Conservation (phyloP, 441 rosid species). For the Brassica balearica region DNA sequence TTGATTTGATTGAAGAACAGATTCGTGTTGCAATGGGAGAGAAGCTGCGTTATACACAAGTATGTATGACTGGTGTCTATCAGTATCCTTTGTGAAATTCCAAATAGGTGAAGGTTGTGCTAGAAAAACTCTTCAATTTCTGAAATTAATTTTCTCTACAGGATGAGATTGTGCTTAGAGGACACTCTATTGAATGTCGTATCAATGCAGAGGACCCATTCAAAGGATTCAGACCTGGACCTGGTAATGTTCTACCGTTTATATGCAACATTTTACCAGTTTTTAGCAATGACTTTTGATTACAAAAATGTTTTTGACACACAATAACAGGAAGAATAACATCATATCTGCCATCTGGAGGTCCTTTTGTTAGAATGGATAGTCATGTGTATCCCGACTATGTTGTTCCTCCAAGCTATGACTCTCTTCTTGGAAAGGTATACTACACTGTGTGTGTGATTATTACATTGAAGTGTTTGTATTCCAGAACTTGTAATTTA, state of each 20-base stretch:
- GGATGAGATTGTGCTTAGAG: slow-evolving; percentile 95
- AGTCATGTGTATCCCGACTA: slow-evolving; percentile 97
- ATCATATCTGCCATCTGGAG: slow-evolving; percentile 95
- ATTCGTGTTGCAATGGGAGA: slow-evolving; percentile 96
- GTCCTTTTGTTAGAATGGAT: slow-evolving; percentile 98
- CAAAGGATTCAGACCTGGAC: slow-evolving; percentile 96
- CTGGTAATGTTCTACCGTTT: slow-evolving; percentile 55
- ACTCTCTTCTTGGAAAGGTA: slow-evolving; percentile 97
- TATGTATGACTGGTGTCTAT: slow-evolving; percentile 28
- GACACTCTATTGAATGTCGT: slow-evolving; percentile 99
- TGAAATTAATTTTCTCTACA: slow-evolving; percentile 40
- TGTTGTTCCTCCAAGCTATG: slow-evolving; percentile 98
- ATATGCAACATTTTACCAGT: slow-evolving; percentile 3
- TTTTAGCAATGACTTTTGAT: not conserved
- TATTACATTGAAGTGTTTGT: not conserved
- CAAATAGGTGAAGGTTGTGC: not conserved
- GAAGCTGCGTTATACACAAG: slow-evolving; percentile 88
- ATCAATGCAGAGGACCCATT: slow-evolving; percentile 98
- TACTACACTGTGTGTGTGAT: slow-evolving; percentile 22
- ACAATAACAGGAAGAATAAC: slow-evolving; percentile 82
- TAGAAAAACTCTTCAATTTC: slow-evolving; percentile 3
- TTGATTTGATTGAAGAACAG: slow-evolving; percentile 97
- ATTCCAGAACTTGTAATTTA: slow-evolving; percentile 23
- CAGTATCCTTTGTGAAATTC: not conserved
- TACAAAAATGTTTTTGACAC: no score